A percentile compares a stretch with the other conserved stretches of the same genome.
These are phyloP conservation scores for Amphibolis antarctica DNA, from an alignment of 106 monocot species.

Conservation along the genomic window DNA sequence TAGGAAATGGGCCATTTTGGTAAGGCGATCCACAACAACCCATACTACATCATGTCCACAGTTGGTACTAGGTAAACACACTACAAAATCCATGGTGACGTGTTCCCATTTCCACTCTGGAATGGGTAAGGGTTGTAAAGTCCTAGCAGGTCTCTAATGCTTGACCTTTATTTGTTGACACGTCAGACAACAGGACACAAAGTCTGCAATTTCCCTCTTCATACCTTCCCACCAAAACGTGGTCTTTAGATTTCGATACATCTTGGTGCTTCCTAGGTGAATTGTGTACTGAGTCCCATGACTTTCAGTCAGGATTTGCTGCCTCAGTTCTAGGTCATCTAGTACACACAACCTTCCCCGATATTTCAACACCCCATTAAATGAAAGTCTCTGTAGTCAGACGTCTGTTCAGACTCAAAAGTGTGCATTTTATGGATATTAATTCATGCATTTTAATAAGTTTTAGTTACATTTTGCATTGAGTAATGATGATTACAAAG, in stretches of 20 bases:
- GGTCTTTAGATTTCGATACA: not conserved
- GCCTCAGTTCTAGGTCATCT: not conserved
- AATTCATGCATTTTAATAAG: no score
- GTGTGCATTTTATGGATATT: no score
- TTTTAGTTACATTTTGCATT: no score
- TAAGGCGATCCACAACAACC: conserved; percentile 8
- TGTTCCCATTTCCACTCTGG: no score
- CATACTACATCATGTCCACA: not conserved
- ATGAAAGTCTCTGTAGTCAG: no score
- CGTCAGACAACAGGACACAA: not conserved
- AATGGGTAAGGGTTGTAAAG: no score
- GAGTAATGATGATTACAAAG: no score
- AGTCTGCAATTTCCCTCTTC: conserved; percentile 6
- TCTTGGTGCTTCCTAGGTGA: no score
- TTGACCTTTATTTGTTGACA: conserved; percentile 8
- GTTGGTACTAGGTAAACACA: not conserved
- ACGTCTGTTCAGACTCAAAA: no score
- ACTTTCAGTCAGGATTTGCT: conserved; percentile 1
- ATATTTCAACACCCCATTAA: no score
- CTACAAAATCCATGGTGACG: no score
- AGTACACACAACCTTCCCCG: conserved; percentile 8
- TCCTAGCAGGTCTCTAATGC: conserved; percentile 4
- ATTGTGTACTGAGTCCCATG: not conserved
- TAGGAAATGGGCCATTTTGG: conserved; percentile 3
- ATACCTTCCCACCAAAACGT: conserved; percentile 5